Evolutionary conservation across 768 basidiomycete species (phyloP).

Genomic region (Xanthoconium purpureum): DNA sequence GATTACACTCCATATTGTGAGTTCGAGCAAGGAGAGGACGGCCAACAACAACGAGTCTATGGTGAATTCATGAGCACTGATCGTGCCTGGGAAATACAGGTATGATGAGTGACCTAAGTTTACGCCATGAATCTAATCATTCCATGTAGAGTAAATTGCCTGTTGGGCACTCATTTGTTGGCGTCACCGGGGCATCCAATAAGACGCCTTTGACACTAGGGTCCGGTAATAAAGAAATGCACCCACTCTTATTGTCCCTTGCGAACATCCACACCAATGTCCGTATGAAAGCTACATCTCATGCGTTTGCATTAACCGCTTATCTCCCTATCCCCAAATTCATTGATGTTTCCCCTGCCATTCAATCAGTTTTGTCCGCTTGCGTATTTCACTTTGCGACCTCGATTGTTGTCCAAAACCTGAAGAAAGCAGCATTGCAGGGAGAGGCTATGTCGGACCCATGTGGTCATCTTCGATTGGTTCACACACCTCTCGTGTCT

Average conservation of each 20-base stretch:
- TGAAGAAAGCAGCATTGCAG: conserved; percentile 28
- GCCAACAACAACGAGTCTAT: background rate
- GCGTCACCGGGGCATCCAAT: background rate
- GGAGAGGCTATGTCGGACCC: conserved; percentile 32
- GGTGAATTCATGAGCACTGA: background rate
- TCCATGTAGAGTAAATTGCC: background rate
- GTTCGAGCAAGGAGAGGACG: background rate
- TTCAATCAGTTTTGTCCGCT: conserved; percentile 27
- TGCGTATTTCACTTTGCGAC: conserved; percentile 30
- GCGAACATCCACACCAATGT: conserved; percentile 33
- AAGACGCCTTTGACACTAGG: background rate
- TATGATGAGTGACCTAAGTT: background rate
- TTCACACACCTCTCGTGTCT: background rate
- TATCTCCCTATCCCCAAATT: conserved; percentile 31
- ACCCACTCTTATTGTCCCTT: conserved; percentile 31
- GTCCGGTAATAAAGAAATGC: conserved; percentile 18
- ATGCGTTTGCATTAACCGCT: conserved; percentile 27
- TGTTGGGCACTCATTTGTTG: background rate
- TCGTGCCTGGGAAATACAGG: background rate
- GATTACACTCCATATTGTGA: conserved; percentile 4
- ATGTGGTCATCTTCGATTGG: background rate
- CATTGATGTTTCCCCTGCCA: conserved; percentile 2
- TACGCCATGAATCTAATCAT: background rate
- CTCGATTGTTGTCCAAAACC: conserved; percentile 26
- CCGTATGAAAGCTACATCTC: conserved; percentile 32